phyloP scores from a whole-genome alignment of 1,284 basidiomycete species.

The Peniophora sp. region DNA sequence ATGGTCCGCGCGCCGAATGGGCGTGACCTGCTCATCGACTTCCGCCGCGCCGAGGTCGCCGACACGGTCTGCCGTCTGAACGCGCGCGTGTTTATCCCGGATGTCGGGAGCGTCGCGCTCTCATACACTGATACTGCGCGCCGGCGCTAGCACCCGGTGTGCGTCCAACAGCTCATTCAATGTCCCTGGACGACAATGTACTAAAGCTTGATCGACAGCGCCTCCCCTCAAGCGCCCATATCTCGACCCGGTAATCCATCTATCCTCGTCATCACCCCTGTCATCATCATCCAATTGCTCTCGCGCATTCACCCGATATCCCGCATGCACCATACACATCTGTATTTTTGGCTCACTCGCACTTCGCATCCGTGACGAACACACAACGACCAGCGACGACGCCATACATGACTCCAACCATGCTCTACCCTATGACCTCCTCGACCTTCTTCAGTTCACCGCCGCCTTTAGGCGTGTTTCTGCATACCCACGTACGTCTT shows the following conservation, averaged over 20 bases:
- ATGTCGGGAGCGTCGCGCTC: slow-evolving; percentile 67
- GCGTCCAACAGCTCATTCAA: background rate
- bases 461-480: no score
- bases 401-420: no score
- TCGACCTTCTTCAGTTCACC: no score
- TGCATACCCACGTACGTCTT: no score
- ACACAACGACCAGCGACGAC: no score
- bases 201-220: background rate
- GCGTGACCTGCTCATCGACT: slow-evolving; percentile 59
- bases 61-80: slow-evolving; percentile 74
- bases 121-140: slow-evolving; percentile 37
- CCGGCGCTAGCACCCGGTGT: background rate
- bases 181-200: background rate
- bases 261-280: background rate
- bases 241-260: background rate
- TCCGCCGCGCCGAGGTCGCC: slow-evolving; percentile 64
- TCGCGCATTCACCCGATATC: background rate
- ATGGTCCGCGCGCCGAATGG: slow-evolving; percentile 66
- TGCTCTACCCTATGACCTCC: no score
- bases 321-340: background rate
- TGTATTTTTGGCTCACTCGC: background rate
- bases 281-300: background rate
- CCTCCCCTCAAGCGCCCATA: background rate
- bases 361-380: background rate
- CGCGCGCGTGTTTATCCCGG: slow-evolving; percentile 60